Conservation (phyloP, 495 filamentous ascomycete genomes). For the Lasiosphaeria miniovina region DNA sequence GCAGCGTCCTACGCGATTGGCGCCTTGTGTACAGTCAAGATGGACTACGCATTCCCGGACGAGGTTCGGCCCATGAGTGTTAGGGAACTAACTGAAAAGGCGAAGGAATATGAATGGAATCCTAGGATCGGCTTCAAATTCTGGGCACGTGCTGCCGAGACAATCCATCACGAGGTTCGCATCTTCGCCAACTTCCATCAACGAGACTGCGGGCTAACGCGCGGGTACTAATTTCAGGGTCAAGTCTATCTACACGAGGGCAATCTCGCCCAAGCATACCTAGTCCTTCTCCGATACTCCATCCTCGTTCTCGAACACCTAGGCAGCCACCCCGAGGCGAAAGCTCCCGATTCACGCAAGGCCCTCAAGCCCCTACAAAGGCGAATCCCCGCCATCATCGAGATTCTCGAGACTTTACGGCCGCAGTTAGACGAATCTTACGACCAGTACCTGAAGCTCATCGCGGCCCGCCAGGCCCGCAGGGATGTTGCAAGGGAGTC, state of each 20-base stretch:
- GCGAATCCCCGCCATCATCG: slow-evolving; percentile 31
- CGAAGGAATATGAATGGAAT: slow-evolving; percentile 77
- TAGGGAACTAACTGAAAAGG: slow-evolving; percentile 66
- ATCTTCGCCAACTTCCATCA: neutral
- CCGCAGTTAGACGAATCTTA: slow-evolving; percentile 35
- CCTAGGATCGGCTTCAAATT: slow-evolving; percentile 65
- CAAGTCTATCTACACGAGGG: slow-evolving; percentile 78
- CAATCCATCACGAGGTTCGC: slow-evolving; percentile 73
- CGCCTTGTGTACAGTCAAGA: slow-evolving; percentile 2
- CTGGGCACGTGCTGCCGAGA: slow-evolving; percentile 79
- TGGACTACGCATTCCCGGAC: slow-evolving; percentile 12
- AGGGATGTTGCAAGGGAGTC: slow-evolving; percentile 10
- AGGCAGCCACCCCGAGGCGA: slow-evolving; percentile 64
- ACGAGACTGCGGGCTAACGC: neutral
- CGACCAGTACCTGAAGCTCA: slow-evolving; percentile 32
- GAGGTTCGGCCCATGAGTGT: slow-evolving; percentile 61
- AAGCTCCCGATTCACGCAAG: slow-evolving; percentile 37
- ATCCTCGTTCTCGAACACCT: slow-evolving; percentile 63
- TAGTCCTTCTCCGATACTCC: slow-evolving; percentile 80
- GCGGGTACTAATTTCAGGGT: slow-evolving; percentile 26
- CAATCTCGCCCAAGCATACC: slow-evolving; percentile 81
- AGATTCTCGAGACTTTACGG: slow-evolving; percentile 58
- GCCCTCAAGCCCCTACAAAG: slow-evolving; percentile 22
- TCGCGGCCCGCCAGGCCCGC: slow-evolving; percentile 12
- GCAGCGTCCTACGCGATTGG: no score